A percentile compares a stretch with the other conserved stretches of the same genome.
Conservation (phyloP, 139 green algal genomes). For the Volvox africanus region DNA sequence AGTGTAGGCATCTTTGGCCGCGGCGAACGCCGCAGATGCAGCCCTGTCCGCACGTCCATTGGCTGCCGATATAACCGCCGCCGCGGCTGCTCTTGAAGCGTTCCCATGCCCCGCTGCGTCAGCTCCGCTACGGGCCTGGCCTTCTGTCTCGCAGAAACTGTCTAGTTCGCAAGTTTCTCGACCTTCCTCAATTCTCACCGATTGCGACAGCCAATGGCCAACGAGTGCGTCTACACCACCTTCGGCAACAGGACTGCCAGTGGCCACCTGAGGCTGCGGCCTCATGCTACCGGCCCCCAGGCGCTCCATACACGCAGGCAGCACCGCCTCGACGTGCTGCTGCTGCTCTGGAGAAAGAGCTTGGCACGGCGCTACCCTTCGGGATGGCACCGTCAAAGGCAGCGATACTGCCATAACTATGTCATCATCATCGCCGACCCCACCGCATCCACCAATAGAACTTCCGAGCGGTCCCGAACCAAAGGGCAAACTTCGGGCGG, state of each 20-base stretch:
- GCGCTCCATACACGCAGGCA: constrained; percentile 7
- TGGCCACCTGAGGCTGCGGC: neutral
- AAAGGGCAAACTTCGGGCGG: too few relatives aligned
- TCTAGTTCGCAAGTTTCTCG: neutral
- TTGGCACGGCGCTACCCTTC: too few relatives aligned
- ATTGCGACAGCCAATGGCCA: neutral
- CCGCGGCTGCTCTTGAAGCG: neutral
- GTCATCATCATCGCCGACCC: too few relatives aligned
- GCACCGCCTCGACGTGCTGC: constrained; percentile 17
- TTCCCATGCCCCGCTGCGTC: neutral
- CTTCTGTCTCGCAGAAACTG: neutral
- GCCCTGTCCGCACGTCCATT: neutral
- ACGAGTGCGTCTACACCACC: neutral
- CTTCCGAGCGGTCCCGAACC: too few relatives aligned
- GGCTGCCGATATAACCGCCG: neutral
- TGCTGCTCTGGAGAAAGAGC: constrained; percentile 28
- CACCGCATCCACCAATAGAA: too few relatives aligned
- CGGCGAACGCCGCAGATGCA: neutral
- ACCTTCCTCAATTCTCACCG: neutral
- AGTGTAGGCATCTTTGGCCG: constrained; percentile 2
- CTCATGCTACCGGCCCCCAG: neutral
- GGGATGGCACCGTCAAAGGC: too few relatives aligned
- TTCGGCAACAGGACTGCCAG: neutral
- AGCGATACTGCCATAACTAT: too few relatives aligned
- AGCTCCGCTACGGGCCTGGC: neutral